These are phyloP conservation scores for Cyberlindnera euphorbiiphila DNA, from an alignment of 805 yeast genomes.

Conservation along the genomic window DNA sequence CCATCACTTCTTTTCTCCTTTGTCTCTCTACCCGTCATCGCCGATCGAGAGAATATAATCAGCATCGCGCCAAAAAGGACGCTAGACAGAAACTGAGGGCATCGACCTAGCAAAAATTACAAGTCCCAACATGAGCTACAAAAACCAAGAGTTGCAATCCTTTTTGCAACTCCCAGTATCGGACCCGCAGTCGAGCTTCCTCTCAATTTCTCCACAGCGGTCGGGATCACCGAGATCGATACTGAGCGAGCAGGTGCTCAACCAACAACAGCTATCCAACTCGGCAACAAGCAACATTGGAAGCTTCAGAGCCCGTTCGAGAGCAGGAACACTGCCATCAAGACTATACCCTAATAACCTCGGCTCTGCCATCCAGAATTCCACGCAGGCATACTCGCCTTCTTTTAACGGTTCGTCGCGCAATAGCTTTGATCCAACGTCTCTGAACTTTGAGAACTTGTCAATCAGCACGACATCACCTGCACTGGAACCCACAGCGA, in stretches of 20 bases:
- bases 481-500: constrained; percentile 12
- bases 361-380: constrained; percentile 22
- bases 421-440: constrained; percentile 18
- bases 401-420: constrained; percentile 17
- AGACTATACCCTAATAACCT: constrained; percentile 37
- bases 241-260: constrained; percentile 19
- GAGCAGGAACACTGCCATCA: constrained; percentile 81
- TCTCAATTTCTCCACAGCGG: constrained; percentile 24
- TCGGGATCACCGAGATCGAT: constrained; percentile 27
- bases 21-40: too few relatives aligned
- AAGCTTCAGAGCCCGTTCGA: constrained; percentile 49
- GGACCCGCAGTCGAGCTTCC: constrained; percentile 16
- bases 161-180: constrained; percentile 20
- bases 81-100: too few relatives aligned
- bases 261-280: constrained; percentile 17
- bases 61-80: too few relatives aligned
- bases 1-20: too few relatives aligned
- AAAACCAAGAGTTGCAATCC: constrained; percentile 22
- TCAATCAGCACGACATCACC: constrained; percentile 18
- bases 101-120: background rate
- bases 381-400: constrained; percentile 17
- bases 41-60: too few relatives aligned
- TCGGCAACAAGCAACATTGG: constrained; percentile 33
- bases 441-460: constrained; percentile 22
- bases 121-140: constrained; percentile 16